Base-by-base conservation (phyloP, 2,329 filamentous ascomycete genomes). In the Pseudogymnoascus sp. region DNA sequence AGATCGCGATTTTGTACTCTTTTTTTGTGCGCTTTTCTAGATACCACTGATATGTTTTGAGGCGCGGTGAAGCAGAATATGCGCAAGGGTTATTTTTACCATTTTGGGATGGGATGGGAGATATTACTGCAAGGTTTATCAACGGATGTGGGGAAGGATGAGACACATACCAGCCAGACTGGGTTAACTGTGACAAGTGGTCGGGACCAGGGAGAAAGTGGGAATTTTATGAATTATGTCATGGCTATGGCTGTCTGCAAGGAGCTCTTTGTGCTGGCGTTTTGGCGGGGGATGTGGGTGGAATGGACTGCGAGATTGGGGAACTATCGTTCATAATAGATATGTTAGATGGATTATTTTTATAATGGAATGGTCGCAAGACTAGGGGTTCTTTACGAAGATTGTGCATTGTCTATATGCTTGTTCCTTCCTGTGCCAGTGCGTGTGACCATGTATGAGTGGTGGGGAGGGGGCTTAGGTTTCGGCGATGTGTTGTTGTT, bases 351-450 rank as follows among this genome's bases (percentile, higher is more conserved):
- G 44, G 44, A 17, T 12, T 55, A 17, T 12, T 55, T 31, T 17
- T 44, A 29, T 42, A 58, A 51, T 62, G 59, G 59, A 27, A 39
- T 33, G 5, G 39, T 33, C 36, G 61, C 44, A 51, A 60, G 58
- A 51, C 39, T 27, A 21, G 21, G 27, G 51, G 59, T 33, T 61
- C 61, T 65, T 42, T 29, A 51, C 39, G 36, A 42, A 51, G 44
- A 51, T 15, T 36, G 36, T 17, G 58, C 27, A 33, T 13, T 51
- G 44, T 15, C 27, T 51, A 7, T 21, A 27, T 44, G 21, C 10
- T n/a, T 51, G n/a, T 17, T 8, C 4, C 5, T 55, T 8, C 4
- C 5, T 55, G 29, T 33, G 21, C 27, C 4, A 17, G 29, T 51
- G 13, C 25, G 7, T 8, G 44, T 51, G 25, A 15, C 13, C 15